Evolutionary conservation across 805 yeast species (phyloP).

Genomic region (Wickerhamomyces strasburgensis): DNA sequence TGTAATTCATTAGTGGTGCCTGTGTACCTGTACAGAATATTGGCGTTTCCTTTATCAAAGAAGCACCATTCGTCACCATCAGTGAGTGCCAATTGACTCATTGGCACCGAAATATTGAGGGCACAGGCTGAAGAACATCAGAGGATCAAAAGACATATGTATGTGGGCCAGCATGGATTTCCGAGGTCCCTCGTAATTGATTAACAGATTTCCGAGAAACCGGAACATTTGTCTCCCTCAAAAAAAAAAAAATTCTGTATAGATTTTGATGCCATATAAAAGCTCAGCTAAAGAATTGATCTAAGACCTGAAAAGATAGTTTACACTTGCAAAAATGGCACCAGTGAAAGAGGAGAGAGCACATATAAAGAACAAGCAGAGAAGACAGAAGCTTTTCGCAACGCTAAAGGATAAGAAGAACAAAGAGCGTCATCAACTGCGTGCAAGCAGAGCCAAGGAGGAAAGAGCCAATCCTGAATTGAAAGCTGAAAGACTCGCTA

Average conservation of each 20-base stretch:
- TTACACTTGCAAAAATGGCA: slow-evolving; percentile 10
- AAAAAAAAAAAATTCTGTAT: too few species aligned
- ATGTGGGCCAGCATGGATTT: too few species aligned
- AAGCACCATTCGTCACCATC: slow-evolving; percentile 33
- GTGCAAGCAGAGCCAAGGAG: slow-evolving; percentile 82
- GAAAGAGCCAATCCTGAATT: slow-evolving; percentile 81
- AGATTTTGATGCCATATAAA: too few species aligned
- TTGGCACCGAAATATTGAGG: too few species aligned
- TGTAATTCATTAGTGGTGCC: slow-evolving; percentile 31
- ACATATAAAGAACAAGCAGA: slow-evolving; percentile 68
- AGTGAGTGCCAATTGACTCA: not conserved
- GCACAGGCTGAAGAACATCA: too few species aligned
- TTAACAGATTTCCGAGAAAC: too few species aligned
- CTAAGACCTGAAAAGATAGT: too few species aligned
- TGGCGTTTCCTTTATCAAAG: slow-evolving; percentile 47
- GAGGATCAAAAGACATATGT: too few species aligned
- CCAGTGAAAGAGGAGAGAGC: slow-evolving; percentile 28
- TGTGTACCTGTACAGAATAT: slow-evolving; percentile 36
- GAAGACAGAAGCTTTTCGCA: slow-evolving; percentile 73
- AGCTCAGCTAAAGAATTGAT: too few species aligned
- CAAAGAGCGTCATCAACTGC: slow-evolving; percentile 68
- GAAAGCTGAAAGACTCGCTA: slow-evolving; percentile 66
- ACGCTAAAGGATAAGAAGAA: slow-evolving; percentile 68
- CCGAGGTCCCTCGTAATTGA: too few species aligned
- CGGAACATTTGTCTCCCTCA: too few species aligned